These are phyloP conservation scores for Xylaria multiplex DNA, from an alignment of 2,329 filamentous ascomycete genomes.

Conservation along the genomic window DNA sequence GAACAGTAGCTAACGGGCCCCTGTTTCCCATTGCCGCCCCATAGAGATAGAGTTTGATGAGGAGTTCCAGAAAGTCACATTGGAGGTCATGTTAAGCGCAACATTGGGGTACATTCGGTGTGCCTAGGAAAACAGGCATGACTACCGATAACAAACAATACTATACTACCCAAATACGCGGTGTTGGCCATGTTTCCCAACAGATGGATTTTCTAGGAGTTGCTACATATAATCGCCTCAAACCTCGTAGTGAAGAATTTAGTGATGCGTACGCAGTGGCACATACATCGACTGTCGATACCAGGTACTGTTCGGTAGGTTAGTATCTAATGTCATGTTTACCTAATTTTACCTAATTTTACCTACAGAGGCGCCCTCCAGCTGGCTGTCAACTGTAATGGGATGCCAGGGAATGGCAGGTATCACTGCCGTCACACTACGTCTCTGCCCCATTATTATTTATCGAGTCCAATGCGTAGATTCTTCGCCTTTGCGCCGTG, in stretches of 20 bases:
- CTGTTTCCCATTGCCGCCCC: background rate
- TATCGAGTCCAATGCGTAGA: background rate
- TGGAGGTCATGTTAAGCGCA: conserved; percentile 4
- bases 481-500: conserved; percentile 13
- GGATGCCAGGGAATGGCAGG: background rate
- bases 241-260: no score
- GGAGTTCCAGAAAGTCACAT: background rate
- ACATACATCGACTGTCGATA: background rate
- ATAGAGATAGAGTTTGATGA: background rate
- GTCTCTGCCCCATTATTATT: background rate
- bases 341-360: no score
- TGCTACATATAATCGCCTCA: background rate
- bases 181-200: background rate
- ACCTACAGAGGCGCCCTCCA: background rate
- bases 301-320: no score
- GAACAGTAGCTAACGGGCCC: background rate
- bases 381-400: conserved; percentile 20
- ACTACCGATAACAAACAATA: background rate
- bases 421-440: background rate
- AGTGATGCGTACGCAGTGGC: no score
- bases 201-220: background rate
- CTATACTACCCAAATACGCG: background rate
- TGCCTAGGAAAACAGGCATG: background rate
- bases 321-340: no score
- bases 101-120: background rate